Evolutionary conservation across 2,329 filamentous ascomycete species (phyloP), one percentile per base, ranked within the genome.

Genomic region (Calonectria pteridis): DNA sequence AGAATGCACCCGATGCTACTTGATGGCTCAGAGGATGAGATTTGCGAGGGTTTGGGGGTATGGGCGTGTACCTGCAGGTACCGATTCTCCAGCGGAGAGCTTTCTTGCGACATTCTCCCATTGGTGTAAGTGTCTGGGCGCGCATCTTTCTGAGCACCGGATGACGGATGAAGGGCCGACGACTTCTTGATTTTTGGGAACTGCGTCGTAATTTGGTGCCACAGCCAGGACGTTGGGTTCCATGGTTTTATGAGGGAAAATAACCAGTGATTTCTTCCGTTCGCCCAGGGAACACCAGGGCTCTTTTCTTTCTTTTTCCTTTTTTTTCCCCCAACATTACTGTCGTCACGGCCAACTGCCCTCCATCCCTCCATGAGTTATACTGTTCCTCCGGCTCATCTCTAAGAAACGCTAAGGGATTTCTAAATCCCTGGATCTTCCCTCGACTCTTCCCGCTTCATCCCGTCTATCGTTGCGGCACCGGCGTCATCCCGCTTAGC

Each of bases 51-150:
- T 23, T n/a, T 31, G 23, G 23, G 16, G 5, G 62, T 49, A 37
- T n/a, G 46, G 33, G 10, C 2, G n/a, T 46, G 64, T 68, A 75
- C 49, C 59, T 72, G 65, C 65, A 72, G 65, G 70, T 72, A 72
- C 65, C 35, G 23, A 35, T n/a, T 50, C 37, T 26, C 29, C n/a
- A n/a, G 23, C 28, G 31, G 31, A 33, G 20, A 43, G 26, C 4
- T n/a, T 49, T 13, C 33, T 28, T 35, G 4, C 13, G 14, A 67
- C 49, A 40, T 53, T 37, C 46, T 37, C 66, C 72, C 37, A 71
- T 74, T 71, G 51, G 75, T 76, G 73, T 78, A 77, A 78, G 77
- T 77, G 73, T 46, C 40, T 59, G 51, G 71, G 23, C 49, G 31
- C 28, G 28, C 23, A 62, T 28, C 20, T n/a, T 28, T 43, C n/a